A percentile compares a stretch with the other conserved stretches of the same genome.
Evolutionary conservation across 2,329 filamentous ascomycete species (phyloP).

Genomic region (Pseudonectria buxi): DNA sequence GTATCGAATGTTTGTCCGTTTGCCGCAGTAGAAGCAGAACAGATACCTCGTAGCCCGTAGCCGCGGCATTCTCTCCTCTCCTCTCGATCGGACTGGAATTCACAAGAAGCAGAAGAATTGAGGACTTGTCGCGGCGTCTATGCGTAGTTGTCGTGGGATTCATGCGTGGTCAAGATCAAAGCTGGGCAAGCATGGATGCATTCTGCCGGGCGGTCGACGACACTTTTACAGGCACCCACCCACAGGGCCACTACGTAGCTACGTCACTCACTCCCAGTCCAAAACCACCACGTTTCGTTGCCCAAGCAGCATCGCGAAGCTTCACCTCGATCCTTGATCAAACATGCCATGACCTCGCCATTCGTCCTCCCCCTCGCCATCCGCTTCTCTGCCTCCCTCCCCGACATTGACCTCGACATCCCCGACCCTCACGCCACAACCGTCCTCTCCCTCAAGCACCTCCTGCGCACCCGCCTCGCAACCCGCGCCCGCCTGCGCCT

Average conservation of each 20-base stretch:
- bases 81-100: too few relatives aligned
- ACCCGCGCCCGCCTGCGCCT: conserved; percentile 71
- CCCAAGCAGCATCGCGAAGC: not conserved
- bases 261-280: not conserved
- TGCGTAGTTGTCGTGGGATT: too few relatives aligned
- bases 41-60: conserved; percentile 40
- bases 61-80: conserved; percentile 34
- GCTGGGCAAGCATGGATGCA: too few relatives aligned
- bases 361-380: conserved; percentile 68
- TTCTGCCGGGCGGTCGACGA: conserved; percentile 31
- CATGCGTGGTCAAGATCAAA: too few relatives aligned
- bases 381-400: conserved; percentile 80
- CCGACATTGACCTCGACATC: conserved; percentile 77
- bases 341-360: conserved; percentile 9
- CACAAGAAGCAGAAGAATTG: too few relatives aligned
- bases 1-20: conserved; percentile 53
- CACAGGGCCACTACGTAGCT: conserved; percentile 3
- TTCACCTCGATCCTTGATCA: not conserved
- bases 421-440: conserved; percentile 61
- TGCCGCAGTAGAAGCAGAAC: conserved; percentile 79
- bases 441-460: conserved; percentile 70
- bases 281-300: too few relatives aligned
- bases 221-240: conserved; percentile 1
- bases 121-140: too few relatives aligned
- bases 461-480: conserved; percentile 68